A percentile compares a stretch with the other conserved stretches of the same genome.
Evolutionary conservation across 2,329 filamentous ascomycete genomes (phyloP).

Genomic region (Ophiocordyceps sinensis): DNA sequence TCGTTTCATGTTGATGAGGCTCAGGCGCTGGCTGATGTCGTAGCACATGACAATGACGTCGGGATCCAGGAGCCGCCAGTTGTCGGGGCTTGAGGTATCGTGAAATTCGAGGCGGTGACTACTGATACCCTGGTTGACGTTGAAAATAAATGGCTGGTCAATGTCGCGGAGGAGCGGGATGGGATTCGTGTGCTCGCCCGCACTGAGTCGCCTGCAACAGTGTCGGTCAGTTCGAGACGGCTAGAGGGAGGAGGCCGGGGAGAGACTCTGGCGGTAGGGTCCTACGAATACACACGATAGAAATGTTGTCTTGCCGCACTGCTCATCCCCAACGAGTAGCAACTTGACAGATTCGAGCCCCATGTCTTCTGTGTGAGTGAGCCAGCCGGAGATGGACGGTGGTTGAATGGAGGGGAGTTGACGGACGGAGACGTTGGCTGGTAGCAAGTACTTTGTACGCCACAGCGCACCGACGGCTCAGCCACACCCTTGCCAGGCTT

Average conservation of each 20-base stretch:
- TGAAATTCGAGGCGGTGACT: constrained; percentile 42
- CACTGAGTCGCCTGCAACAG: constrained; percentile 34
- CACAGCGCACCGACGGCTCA: background rate
- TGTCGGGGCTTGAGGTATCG: constrained; percentile 43
- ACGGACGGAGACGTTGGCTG: background rate
- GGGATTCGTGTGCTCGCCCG: constrained; percentile 23
- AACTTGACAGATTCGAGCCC: constrained; percentile 36
- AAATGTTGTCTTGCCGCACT: constrained; percentile 47
- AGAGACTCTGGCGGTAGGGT: constrained; percentile 2
- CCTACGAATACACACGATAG: constrained; percentile 41
- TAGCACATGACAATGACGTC: constrained; percentile 46
- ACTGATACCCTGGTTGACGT: constrained; percentile 26
- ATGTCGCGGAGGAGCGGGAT: constrained; percentile 39
- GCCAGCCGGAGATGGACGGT: background rate
- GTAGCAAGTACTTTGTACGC: no score
- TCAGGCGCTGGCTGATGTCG: constrained; percentile 44
- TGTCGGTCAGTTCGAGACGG: constrained; percentile 3
- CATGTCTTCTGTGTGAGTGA: constrained; percentile 17
- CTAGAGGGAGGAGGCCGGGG: background rate
- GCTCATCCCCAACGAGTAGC: constrained; percentile 42
- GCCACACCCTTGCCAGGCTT: background rate
- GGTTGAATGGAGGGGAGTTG: background rate
- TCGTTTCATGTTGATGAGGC: constrained; percentile 42
- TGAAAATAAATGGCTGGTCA: constrained; percentile 47
- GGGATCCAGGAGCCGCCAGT: constrained; percentile 43